Conservation (phyloP, 257 asterid species). For the Solanum chilense region DNA sequence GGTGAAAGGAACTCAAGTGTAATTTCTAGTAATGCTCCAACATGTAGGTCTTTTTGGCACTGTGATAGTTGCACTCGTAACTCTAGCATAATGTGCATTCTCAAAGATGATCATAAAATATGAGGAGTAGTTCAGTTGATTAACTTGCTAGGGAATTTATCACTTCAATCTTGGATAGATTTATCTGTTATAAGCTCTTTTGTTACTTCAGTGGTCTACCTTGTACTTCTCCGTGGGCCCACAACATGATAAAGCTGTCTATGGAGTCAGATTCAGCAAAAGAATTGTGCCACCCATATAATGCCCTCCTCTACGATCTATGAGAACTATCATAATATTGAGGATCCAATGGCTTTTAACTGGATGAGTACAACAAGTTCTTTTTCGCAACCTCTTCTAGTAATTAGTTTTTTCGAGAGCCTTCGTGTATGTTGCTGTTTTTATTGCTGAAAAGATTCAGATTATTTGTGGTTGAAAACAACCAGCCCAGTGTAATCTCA, state of each 20-base stretch:
- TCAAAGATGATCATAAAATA: background rate
- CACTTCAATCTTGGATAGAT: background rate
- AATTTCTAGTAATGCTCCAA: background rate
- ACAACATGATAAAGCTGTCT: background rate
- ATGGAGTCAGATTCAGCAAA: background rate
- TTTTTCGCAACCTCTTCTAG: background rate
- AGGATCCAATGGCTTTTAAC: background rate
- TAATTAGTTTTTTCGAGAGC: background rate
- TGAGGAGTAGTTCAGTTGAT: background rate
- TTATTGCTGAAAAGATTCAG: background rate
- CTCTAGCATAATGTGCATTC: background rate
- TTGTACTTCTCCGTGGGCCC: background rate
- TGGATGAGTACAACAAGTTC: background rate
- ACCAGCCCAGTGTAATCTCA: background rate
- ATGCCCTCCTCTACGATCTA: background rate
- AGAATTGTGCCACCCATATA: background rate
- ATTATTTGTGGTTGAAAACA: background rate
- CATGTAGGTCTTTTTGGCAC: background rate
- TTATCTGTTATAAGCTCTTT: background rate
- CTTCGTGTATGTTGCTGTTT: background rate
- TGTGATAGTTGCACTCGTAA: background rate
- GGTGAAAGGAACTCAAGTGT: background rate
- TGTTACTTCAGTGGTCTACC: background rate
- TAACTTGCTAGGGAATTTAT: background rate
- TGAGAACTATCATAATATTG: background rate